Evolutionary conservation across 768 basidiomycete genomes (phyloP).

Genomic region (Saitozyma podzolica): DNA sequence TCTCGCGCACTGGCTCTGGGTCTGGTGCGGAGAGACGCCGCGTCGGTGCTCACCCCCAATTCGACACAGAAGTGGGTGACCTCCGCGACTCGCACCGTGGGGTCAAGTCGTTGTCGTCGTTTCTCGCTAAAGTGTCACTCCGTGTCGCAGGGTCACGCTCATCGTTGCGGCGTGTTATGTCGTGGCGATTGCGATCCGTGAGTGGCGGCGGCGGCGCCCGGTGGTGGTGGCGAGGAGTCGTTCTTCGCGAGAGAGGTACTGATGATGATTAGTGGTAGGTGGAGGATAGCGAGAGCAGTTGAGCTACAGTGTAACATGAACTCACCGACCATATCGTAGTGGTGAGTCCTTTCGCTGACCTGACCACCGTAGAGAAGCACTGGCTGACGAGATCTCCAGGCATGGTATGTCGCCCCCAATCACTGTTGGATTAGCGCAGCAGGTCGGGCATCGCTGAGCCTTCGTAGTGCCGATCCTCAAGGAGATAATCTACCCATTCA

Average conservation of each 20-base stretch:
- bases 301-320: too few relatives aligned
- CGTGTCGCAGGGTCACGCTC: constrained; percentile 39
- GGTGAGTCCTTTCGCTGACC: constrained; percentile 7
- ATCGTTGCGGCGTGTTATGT: constrained; percentile 50
- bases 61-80: constrained; percentile 11
- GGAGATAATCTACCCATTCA: constrained; percentile 52
- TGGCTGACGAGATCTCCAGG: constrained; percentile 2
- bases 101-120: neutral
- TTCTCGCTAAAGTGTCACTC: neutral
- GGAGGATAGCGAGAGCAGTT: neutral
- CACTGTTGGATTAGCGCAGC: neutral
- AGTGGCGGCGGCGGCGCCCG: constrained; percentile 12
- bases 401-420: constrained; percentile 9
- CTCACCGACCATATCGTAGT: neutral
- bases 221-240: constrained; percentile 4
- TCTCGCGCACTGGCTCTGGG: too few relatives aligned
- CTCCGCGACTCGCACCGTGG: neutral
- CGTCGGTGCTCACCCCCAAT: constrained; percentile 11
- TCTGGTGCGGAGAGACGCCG: constrained; percentile 4
- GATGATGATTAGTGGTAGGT: neutral
- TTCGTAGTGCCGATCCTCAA: constrained; percentile 42
- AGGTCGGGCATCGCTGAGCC: neutral
- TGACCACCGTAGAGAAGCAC: too few relatives aligned
- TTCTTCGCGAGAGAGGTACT: neutral
- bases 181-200: constrained; percentile 46